Evolutionary conservation across 148 eudicot species (phyloP), one percentile per base, ranked within the genome.

Genomic region (Silene uniflora): DNA sequence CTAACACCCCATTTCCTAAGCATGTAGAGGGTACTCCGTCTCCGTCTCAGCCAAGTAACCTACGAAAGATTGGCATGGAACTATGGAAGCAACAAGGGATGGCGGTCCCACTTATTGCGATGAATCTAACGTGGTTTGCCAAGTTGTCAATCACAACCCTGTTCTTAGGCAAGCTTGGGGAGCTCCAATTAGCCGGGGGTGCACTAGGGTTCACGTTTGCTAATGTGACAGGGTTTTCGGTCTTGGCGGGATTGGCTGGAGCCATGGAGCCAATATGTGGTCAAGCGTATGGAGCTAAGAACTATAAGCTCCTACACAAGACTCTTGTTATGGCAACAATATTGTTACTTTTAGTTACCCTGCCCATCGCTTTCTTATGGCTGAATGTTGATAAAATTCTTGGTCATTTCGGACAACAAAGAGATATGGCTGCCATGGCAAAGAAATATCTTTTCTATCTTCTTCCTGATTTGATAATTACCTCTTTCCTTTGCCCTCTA

Each of bases 241-340:
- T 93, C 67, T 67, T 93, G 67, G 87, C 78, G 8, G 98, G 98
- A 7, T 83, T 93, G 27, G 87, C 84, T 72, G 89, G 86, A 25
- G 98, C 93, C 62, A 93, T 93, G 98, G 96, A 93, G 55, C 96
- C 93, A n/a, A 88, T 91, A 32, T 93, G 98, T 81, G 98, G 98
- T 18, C 98, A 93, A 32, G 98, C 98, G 13, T 88, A 79, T 75
- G 98, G 96, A 6, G 98, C 96, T 39, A 84, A 80, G 58, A 93
- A 93, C 77, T 91, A 81, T 65, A 91, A 78, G 77, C 93, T 91
- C 60, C 85, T 93, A n/a, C 93, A 88, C 65, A 91, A 88, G 83
- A 89, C 96, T 64, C 91, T 93, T 56, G 70, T 91, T 39, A 93
- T 91, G 96, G 75, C 91, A 21, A 82, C 77, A 18, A 59, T 78